phyloP scores from a whole-genome alignment of 176 grass and related monocot species.

The Sorghum bicolor region DNA sequence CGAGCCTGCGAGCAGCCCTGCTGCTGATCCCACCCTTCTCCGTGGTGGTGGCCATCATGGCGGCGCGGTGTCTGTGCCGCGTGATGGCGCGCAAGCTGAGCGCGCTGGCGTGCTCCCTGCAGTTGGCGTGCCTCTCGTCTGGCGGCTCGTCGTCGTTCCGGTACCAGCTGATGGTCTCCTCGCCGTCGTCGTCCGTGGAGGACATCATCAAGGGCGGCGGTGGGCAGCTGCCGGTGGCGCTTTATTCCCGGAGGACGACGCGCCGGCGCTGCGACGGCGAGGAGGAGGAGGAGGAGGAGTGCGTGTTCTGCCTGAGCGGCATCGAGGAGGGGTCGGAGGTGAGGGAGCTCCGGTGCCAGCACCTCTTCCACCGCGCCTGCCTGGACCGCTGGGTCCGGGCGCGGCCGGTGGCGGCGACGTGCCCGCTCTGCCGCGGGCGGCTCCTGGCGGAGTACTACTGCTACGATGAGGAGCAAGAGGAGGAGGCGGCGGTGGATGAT shows the following conservation, averaged over 20 bases:
- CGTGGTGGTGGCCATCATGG: not conserved
- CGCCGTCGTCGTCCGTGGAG: no score
- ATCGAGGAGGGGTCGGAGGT: conserved; percentile 65
- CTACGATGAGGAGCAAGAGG: not conserved
- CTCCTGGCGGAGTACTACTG: not conserved
- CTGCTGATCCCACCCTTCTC: not conserved
- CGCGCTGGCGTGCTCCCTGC: conserved; percentile 18
- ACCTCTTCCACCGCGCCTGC: conserved; percentile 62
- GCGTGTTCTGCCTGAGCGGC: conserved; percentile 56
- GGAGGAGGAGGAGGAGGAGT: conserved; percentile 14
- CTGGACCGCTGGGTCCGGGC: conserved; percentile 53
- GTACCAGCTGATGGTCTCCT: not conserved
- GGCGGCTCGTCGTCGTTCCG: conserved; percentile 19
- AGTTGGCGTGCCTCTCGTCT: conserved; percentile 18
- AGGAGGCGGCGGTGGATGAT: not conserved
- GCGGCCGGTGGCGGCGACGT: conserved; percentile 29
- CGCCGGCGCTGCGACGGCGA: not conserved
- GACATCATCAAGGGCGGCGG: not conserved
- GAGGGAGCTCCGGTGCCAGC: conserved; percentile 52
- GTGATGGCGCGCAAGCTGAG: conserved; percentile 5
- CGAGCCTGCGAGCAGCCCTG: not conserved
- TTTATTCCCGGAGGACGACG: not conserved
- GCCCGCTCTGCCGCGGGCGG: conserved; percentile 66
- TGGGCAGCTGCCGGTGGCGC: conserved; percentile 12
- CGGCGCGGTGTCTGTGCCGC: not conserved